Evolutionary conservation across 305 asterid genomes (phyloP).

Genomic region (Coffea humblotiana): DNA sequence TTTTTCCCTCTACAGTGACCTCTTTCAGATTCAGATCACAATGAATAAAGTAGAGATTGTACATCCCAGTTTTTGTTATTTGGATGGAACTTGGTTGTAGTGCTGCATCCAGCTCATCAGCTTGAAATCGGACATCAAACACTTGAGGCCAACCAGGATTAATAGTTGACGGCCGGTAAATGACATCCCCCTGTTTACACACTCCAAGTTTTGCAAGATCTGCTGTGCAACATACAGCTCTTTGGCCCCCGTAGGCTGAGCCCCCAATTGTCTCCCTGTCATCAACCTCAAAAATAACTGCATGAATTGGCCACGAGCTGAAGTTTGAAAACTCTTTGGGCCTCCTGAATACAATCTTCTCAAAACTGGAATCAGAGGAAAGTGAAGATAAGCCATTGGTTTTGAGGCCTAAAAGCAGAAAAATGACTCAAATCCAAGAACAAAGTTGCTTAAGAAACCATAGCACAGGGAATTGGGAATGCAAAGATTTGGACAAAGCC

Average conservation of each 20-base stretch:
- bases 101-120: slow-evolving; percentile 46
- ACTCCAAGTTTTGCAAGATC: slow-evolving; percentile 96
- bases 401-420: neutral
- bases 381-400: slow-evolving; percentile 24
- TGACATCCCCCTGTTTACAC: slow-evolving; percentile 78
- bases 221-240: slow-evolving; percentile 90
- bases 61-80: slow-evolving; percentile 88
- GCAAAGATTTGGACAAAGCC: neutral
- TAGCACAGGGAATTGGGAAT: neutral
- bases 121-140: slow-evolving; percentile 63
- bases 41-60: slow-evolving; percentile 84
- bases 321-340: slow-evolving; percentile 68
- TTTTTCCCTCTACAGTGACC: slow-evolving; percentile 69
- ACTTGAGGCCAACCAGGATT: slow-evolving; percentile 90
- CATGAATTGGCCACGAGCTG: slow-evolving; percentile 70
- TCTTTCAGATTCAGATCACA: slow-evolving; percentile 81
- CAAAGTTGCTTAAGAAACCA: neutral
- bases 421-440: slow-evolving; percentile 1
- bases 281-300: slow-evolving; percentile 85
- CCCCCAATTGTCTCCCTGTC: slow-evolving; percentile 93
- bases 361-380: slow-evolving; percentile 52
- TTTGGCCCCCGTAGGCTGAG: slow-evolving; percentile 95
- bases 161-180: slow-evolving; percentile 70
- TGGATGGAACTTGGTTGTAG: slow-evolving; percentile 65
- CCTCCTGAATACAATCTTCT: slow-evolving; percentile 71